Evolutionary conservation across 305 asterid genomes (phyloP).

Genomic region (Plantago coronopus): DNA sequence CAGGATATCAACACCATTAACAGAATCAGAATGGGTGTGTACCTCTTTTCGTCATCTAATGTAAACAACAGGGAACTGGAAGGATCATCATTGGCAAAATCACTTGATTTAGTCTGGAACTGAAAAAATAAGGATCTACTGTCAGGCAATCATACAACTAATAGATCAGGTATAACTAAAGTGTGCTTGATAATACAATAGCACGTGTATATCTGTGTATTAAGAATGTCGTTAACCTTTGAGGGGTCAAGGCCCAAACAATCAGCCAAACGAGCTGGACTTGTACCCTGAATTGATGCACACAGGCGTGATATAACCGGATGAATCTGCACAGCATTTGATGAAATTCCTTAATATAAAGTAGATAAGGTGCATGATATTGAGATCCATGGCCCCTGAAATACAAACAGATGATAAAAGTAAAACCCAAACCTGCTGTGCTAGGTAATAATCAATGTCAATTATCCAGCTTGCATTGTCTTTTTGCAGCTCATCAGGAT

Average conservation of each 20-base stretch:
- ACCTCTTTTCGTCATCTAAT: slow-evolving; percentile 85
- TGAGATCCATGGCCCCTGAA: too few relatives aligned
- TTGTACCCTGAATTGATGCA: slow-evolving; percentile 95
- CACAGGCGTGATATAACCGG: slow-evolving; percentile 97
- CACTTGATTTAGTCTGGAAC: slow-evolving; percentile 84
- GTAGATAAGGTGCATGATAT: slow-evolving; percentile 15
- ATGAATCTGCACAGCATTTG: slow-evolving; percentile 67
- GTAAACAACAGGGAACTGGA: slow-evolving; percentile 56
- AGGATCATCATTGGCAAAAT: slow-evolving; percentile 53
- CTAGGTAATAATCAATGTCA: slow-evolving; percentile 94
- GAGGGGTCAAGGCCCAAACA: slow-evolving; percentile 97
- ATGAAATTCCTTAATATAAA: slow-evolving; percentile 24
- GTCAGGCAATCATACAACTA: slow-evolving; percentile 23
- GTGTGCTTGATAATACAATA: slow-evolving; percentile 2
- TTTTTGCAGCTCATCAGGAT: slow-evolving; percentile 87
- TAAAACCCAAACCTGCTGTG: slow-evolving; percentile 69
- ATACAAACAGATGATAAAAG: background rate
- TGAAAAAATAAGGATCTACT: slow-evolving; percentile 31
- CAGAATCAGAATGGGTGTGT: slow-evolving; percentile 21
- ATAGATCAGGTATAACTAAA: slow-evolving; percentile 8
- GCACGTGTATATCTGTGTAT: too few relatives aligned
- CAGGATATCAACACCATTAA: slow-evolving; percentile 10
- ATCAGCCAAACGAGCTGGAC: slow-evolving; percentile 95
- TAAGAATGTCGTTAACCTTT: slow-evolving; percentile 44
- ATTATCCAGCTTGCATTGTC: slow-evolving; percentile 78